Base-by-base conservation (phyloP, 2,329 filamentous ascomycete species). In the Tolypocladium nubicola region DNA sequence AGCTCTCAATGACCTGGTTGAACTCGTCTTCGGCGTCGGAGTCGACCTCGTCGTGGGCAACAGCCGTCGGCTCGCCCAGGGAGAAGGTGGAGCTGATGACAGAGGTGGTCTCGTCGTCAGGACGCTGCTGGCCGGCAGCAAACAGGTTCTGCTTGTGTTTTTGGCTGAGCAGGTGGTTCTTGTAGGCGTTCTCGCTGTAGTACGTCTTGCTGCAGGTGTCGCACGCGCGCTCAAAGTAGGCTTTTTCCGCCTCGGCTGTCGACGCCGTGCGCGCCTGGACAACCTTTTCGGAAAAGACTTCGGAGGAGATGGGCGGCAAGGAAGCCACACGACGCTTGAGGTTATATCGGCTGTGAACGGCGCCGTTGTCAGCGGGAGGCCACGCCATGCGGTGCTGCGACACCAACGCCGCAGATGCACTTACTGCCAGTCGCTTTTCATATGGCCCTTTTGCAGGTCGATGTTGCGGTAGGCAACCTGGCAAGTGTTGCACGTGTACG, bases 351-450 rank as follows among this genome's bases (percentile, higher is more conserved):
- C 89, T 94, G 56, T 38, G 56, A 37, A 26, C 21, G 41, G 21
- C 1, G 57, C 52, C 38, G 45, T 50, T 13, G 11, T 56, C 13
- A 58, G 57, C 9, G 45, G 11, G 11, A 35, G 9, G 23, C n/a
- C 26, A 14, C 33, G 14, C 19, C 23, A 4, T 13, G 16, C 4
- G 9, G n/a, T 11, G 35, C 19, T 52, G 30, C n/a, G 30, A 21
- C 30, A 21, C 16, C 23, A 11, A 19, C 16, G 9, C 16, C 49
- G 16, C 21, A n/a, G 45, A 33, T 4, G 9, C 6, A 86, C 89
- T 76, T 81, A 94, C 88, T 99, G 93, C 94, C 94, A 99, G 76
- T 99, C 94, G 66, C 88, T 94, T 73, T 94, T 91, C 94, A 99
- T 99, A 71, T 99, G 94, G 41, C 84, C 86, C 71, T 94, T 87